Evolutionary conservation across 2,329 filamentous ascomycete genomes (phyloP).

Genomic region (Penicillium sumatraense): DNA sequence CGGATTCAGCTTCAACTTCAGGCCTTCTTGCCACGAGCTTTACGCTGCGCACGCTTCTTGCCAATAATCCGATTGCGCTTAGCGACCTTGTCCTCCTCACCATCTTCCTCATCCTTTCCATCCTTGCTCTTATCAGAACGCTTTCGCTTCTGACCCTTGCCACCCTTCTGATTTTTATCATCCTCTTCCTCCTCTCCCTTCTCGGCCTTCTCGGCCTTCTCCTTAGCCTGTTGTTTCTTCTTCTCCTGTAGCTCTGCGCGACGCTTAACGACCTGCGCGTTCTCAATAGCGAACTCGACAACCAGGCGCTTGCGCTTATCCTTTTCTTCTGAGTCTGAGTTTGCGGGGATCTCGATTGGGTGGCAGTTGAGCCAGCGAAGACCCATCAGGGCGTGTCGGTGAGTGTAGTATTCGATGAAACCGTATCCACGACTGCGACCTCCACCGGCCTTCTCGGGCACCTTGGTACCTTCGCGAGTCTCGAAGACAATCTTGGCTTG

Average conservation of each 20-base stretch:
- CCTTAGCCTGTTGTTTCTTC: conserved; percentile 26
- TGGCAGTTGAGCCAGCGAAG: conserved; percentile 90
- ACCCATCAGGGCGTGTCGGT: conserved; percentile 93
- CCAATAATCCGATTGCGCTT: conserved; percentile 79
- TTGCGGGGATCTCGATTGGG: conserved; percentile 50
- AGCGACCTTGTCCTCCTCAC: conserved; percentile 59
- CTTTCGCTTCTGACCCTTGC: conserved; percentile 43
- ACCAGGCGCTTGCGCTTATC: conserved; percentile 89
- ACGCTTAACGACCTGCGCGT: conserved; percentile 89
- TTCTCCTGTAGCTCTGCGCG: conserved; percentile 52
- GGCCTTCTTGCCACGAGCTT: conserved; percentile 60
- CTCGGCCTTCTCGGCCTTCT: conserved; percentile 13
- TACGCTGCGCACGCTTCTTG: conserved; percentile 78
- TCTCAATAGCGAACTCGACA: conserved; percentile 97
- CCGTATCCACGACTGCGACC: conserved; percentile 91
- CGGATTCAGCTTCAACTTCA: background rate
- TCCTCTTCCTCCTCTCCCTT: conserved; percentile 37
- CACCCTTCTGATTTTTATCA: conserved; percentile 31
- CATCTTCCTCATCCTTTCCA: conserved; percentile 44
- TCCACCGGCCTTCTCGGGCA: conserved; percentile 74
- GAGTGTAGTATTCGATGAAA: conserved; percentile 94
- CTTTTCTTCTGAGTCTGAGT: conserved; percentile 41
- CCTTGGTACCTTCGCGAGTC: conserved; percentile 80
- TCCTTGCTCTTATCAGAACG: conserved; percentile 32
- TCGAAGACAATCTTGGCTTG: conserved; percentile 97